These are phyloP conservation scores for Parietichytrium sp. DNA, from an alignment of 108 stramenopile genomes.

Conservation along the genomic window DNA sequence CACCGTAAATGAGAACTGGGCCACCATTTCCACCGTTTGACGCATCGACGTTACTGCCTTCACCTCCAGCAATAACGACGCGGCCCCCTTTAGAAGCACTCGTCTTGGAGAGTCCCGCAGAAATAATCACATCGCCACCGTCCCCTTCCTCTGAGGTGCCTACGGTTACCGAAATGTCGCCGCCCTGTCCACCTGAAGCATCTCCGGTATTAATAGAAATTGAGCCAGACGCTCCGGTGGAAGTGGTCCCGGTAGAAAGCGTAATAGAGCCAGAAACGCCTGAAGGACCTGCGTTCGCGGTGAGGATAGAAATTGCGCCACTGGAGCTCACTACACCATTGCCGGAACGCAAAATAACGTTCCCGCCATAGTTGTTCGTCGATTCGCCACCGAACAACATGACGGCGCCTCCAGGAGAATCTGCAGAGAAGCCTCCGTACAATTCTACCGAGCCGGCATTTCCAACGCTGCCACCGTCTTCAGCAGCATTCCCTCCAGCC, in stretches of 20 bases:
- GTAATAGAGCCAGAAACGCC: constrained; percentile 50
- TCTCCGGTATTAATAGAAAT: constrained; percentile 50
- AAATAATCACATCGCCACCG: constrained; percentile 53
- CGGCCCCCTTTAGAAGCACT: constrained; percentile 43
- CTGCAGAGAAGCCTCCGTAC: neutral
- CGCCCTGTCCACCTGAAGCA: constrained; percentile 49
- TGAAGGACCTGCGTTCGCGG: constrained; percentile 50
- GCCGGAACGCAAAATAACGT: constrained; percentile 42
- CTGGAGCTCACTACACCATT: constrained; percentile 44
- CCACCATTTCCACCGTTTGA: constrained; percentile 55
- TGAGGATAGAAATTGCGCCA: constrained; percentile 39
- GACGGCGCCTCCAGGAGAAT: constrained; percentile 33
- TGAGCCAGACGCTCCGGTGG: constrained; percentile 45
- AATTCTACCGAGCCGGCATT: neutral
- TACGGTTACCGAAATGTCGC: constrained; percentile 48
- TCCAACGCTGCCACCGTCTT: neutral
- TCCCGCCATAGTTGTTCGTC: constrained; percentile 57
- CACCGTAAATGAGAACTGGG: constrained; percentile 45
- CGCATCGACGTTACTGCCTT: constrained; percentile 48
- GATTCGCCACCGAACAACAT: neutral
- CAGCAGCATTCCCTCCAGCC: neutral
- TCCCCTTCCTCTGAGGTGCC: constrained; percentile 50
- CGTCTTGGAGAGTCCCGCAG: constrained; percentile 45
- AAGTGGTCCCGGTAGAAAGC: constrained; percentile 49
- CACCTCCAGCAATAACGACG: constrained; percentile 51